These are phyloP conservation scores for Albatrellus ellisii DNA, from an alignment of 768 basidiomycete genomes.

Conservation along the genomic window DNA sequence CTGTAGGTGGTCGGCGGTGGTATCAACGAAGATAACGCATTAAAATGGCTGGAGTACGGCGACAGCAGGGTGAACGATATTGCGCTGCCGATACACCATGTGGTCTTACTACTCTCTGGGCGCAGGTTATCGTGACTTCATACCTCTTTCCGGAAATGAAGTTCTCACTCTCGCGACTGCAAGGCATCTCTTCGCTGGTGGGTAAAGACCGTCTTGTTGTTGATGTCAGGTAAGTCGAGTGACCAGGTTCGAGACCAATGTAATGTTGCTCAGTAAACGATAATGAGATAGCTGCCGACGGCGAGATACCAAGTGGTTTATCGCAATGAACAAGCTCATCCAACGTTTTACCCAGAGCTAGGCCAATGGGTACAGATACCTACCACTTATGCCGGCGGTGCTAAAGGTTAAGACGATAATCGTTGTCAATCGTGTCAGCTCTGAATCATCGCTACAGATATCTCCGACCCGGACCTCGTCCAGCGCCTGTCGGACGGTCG, in stretches of 20 bases:
- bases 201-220: conserved; percentile 86
- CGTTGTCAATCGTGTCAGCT: not conserved
- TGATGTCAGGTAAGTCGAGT: conserved; percentile 70
- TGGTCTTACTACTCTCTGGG: not conserved
- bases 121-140: conserved; percentile 93
- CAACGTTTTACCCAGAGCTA: conserved; percentile 43
- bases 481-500: conserved; percentile 67
- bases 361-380: conserved; percentile 89
- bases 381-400: conserved; percentile 95
- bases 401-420: conserved; percentile 43
- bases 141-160: conserved; percentile 79
- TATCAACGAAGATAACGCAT: conserved; percentile 70
- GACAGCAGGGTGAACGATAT: conserved; percentile 65
- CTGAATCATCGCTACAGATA: conserved; percentile 32
- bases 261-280: no score
- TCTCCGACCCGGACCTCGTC: conserved; percentile 73
- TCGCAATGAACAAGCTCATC: conserved; percentile 94
- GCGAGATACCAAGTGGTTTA: conserved; percentile 67
- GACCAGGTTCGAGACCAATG: not conserved
- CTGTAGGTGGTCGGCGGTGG: conserved; percentile 76
- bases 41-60: conserved; percentile 75
- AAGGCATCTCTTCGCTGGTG: conserved; percentile 43
- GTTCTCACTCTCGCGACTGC: conserved; percentile 65
- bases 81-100: conserved; percentile 5
- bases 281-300: conserved; percentile 62